These are phyloP conservation scores for Vitis hybrid DNA, from an alignment of 177 flowering plant genomes.

Conservation along the genomic window DNA sequence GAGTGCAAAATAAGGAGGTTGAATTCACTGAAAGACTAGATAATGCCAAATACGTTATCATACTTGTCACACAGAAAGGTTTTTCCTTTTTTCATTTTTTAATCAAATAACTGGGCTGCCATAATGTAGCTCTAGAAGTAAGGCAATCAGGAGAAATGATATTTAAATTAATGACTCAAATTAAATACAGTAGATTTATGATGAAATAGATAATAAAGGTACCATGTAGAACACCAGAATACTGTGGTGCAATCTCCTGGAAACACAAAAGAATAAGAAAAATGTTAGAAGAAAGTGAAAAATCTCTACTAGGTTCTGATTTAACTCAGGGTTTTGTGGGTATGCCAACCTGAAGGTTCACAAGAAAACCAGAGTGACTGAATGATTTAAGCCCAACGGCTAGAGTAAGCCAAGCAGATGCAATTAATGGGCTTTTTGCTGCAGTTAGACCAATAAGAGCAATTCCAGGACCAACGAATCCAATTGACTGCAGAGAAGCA, in stretches of 20 bases:
- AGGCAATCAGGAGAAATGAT: background rate
- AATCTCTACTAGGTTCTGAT: background rate
- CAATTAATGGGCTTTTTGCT: slow-evolving; percentile 65
- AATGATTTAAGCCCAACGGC: slow-evolving; percentile 91
- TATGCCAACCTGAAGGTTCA: slow-evolving; percentile 81
- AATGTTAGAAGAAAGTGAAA: slow-evolving; percentile 14
- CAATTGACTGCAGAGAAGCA: slow-evolving; percentile 69
- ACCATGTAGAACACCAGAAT: slow-evolving; percentile 96
- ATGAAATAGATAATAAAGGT: slow-evolving; percentile 9
- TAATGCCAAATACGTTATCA: too few species aligned
- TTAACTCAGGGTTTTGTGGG: background rate
- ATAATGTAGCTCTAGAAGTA: background rate
- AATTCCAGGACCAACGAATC: slow-evolving; percentile 84
- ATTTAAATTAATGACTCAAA: too few species aligned
- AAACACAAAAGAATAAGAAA: slow-evolving; percentile 14
- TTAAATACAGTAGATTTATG: background rate
- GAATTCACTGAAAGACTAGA: too few species aligned
- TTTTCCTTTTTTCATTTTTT: background rate
- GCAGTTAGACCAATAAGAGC: slow-evolving; percentile 74
- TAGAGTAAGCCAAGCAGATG: slow-evolving; percentile 89
- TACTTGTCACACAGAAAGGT: too few species aligned
- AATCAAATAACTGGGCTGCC: background rate
- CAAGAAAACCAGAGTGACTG: slow-evolving; percentile 95
- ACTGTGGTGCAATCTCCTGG: slow-evolving; percentile 95
- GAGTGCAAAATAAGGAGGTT: too few species aligned